These are phyloP conservation scores for Colletotrichum lindemuthianum DNA, from an alignment of 2,329 filamentous ascomycete species.

Conservation along the genomic window DNA sequence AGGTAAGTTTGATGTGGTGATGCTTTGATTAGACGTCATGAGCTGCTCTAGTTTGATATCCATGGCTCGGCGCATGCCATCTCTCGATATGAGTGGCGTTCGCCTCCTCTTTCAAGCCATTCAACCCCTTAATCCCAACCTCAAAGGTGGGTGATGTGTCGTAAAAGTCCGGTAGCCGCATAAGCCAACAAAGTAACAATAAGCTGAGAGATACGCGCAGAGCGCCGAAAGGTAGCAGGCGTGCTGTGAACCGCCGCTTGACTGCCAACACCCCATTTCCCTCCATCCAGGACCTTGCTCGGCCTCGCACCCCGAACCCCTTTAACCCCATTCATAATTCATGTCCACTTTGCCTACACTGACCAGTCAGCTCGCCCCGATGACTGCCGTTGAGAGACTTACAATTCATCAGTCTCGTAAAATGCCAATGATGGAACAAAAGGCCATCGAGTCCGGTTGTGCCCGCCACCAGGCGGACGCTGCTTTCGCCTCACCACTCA, in stretches of 20 bases:
- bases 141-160: too few relatives aligned
- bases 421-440: neutral
- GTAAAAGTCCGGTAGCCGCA: too few relatives aligned
- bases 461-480: neutral
- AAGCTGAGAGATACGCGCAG: neutral
- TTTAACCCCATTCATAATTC: neutral
- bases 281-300: too few relatives aligned
- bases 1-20: neutral
- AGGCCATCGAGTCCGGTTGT: neutral
- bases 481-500: neutral
- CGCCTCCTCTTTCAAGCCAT: too few relatives aligned
- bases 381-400: neutral
- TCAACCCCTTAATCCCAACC: too few relatives aligned
- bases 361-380: neutral
- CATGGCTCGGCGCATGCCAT: too few relatives aligned
- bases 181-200: neutral
- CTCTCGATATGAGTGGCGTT: too few relatives aligned
- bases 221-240: neutral
- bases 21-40: neutral
- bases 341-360: neutral
- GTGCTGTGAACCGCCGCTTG: constrained; percentile 11
- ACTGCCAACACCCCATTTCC: neutral
- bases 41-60: too few relatives aligned
- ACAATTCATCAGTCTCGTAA: constrained; percentile 21
- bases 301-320: too few relatives aligned